Evolutionary conservation across 2,329 filamentous ascomycete genomes (phyloP), one percentile per base, ranked within the genome.

Genomic region (Beauveria caledonica): DNA sequence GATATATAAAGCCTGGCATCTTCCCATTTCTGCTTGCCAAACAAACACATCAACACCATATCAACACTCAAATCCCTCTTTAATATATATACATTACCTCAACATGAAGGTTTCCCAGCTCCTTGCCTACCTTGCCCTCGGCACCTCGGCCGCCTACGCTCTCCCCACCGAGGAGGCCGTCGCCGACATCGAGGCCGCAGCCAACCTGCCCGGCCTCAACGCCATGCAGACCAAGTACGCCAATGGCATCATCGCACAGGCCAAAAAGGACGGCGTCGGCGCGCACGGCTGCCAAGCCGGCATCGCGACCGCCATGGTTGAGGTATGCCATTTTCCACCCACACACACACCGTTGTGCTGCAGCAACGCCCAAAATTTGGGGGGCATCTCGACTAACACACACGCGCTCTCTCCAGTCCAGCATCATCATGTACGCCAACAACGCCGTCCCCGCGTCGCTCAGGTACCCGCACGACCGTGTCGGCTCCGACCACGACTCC

Each of bases 401-500:
- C 3, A 6, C 39, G 13, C 9, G n/a, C n/a, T n/a, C 39, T 15
- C 36, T 21, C 17, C 21, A 67, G 66, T 66, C 66, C n/a, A 48
- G 9, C 56, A 54, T 67, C 39, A 51, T 61, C 56, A 64, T 65
- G 49, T 62, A 63, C 44, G 65, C 66, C 52, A 67, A 66, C 63
- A 60, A 58, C 1, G 51, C 39, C 11, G 65, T 66, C 6, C 64
- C 66, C 13, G 61, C n/a, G 17, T 67, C 66, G 17, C 29, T 62
- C 23, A 63, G 60, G 39, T 63, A 63, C 60, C 52, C 40, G 25
- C 61, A 66, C 56, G 66, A 66, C 53, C 56, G 62, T 36, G 15
- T 66, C 42, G 64, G 66, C 59, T 60, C 64, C 48, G 65, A 67
- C 62, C 42, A 66, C 48, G 66, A 67, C 64, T 63, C 61, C 58